Base-by-base conservation (phyloP, 1,284 basidiomycete genomes). In the Pseudozyma tsukubaensis region DNA sequence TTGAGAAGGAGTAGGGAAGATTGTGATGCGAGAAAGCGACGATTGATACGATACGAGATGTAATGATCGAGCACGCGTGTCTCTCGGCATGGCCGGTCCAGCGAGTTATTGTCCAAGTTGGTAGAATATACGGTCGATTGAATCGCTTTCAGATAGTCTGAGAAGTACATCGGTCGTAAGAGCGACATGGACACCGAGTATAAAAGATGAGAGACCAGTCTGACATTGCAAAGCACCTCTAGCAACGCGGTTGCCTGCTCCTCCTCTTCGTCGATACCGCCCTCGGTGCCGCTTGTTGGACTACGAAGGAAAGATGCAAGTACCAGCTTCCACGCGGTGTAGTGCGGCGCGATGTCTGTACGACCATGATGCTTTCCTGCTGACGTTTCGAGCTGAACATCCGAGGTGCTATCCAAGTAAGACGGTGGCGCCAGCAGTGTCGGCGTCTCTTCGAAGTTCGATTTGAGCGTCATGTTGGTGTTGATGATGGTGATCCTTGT, bases 61-160 rank as follows among this genome's bases (percentile, higher is more conserved):
- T 66, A 75, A 50, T 71, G 72, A 37, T 75, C 72, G 4, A 75
- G 57, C 12, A 70, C 72, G 24, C 72, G 67, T 4, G 52, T 62
- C 21, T 75, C 72, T 0, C 72, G 59, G 19, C 58, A 52, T 1
- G 67, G 59, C 4, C 16, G 60, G 19, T 68, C 60, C 24, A 68
- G 57, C 1, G 40, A 16, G 34, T 34, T 43, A 4, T 11, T 18
- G 13, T 2, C 39, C 34, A 69, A 56, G 29, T 61, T 63, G 56
- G 62, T 67, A 19, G 67, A 66, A 36, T 66, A 70, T 36, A 70
- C 53, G 4, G 67, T 70, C 3, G 62, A 42, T 3, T 49, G 51
- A 24, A 75, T 56, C 16, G 56, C 51, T 36, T 60, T 18, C n/a
- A 59, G 43, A 43, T 75, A 75, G 16, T 61, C 50, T 13, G 63